Base-by-base conservation (phyloP, 2,329 filamentous ascomycete genomes). In the Alternaria sp. region DNA sequence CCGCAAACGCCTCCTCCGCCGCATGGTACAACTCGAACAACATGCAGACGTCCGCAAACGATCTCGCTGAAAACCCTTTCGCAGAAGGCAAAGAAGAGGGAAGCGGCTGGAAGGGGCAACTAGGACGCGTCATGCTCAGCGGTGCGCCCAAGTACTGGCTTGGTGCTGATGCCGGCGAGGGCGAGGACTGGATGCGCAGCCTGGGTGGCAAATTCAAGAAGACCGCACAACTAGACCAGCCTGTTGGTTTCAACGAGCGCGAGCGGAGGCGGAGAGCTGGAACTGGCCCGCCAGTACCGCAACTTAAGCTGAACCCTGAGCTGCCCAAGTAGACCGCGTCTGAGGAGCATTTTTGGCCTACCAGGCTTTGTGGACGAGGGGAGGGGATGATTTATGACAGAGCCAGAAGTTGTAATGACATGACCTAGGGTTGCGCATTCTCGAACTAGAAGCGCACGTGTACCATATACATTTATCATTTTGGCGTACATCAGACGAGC, bases 91-190 rank as follows among this genome's bases (percentile, higher is more conserved):
- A 88, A 47, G 88, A 90, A n/a, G 89, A 92, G 59, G 93, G 93
- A 11, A 86, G 91, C 65, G 93, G 93, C 17, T 93, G 91, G 88
- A 87, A 86, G 77, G 94, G 93, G 32, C 89, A 88, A 72, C 74
- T 96, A 11, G 94, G 93, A n/a, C 86, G 94, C 55, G 76, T 87
- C 30, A 92, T 97, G 91, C 85, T 97, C 26, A 86, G 85, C 10
- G 84, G 93, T 23, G 91, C 91, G 43, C 87, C 87, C 68, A 85
- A 85, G 61, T 97, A 96, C 82, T 97, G 94, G 93, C 83, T 97
- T 15, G 91, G 91, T 64, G 88, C 88, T 55, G 82, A 88, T 64
- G 88, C 88, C 55, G 82, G 87, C 60, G 87, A 85, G 63, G 84
- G 87, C 61, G 80, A 89, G 52, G 88, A 89, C 63, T 96, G 92